These are phyloP conservation scores for Rutstroemia sp. DNA, from an alignment of 2,329 filamentous ascomycete genomes.

Conservation along the genomic window DNA sequence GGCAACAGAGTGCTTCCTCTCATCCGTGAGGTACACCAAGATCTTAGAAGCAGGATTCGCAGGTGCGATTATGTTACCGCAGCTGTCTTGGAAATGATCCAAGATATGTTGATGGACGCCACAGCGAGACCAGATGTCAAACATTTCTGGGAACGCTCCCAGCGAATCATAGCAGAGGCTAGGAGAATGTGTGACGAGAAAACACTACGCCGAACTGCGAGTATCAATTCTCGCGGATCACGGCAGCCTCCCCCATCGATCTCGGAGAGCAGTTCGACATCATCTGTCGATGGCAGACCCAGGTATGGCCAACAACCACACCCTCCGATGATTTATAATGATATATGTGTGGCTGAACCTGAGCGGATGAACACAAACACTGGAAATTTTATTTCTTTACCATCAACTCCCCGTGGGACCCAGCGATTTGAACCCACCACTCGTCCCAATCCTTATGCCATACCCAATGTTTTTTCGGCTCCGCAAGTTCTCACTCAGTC, in stretches of 20 bases:
- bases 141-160: background rate
- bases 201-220: background rate
- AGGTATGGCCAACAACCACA: background rate
- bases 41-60: slow-evolving; percentile 7
- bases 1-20: slow-evolving; percentile 20
- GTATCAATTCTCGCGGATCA: background rate
- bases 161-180: background rate
- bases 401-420: background rate
- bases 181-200: background rate
- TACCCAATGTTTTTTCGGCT: background rate
- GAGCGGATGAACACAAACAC: background rate
- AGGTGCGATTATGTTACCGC: slow-evolving; percentile 12
- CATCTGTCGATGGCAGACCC: background rate
- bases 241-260: background rate
- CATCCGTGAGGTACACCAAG: slow-evolving; percentile 20
- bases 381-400: background rate
- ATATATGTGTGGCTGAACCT: background rate
- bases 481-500: background rate
- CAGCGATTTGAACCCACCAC: background rate
- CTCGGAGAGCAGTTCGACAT: background rate
- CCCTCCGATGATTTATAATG: background rate
- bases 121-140: slow-evolving; percentile 6
- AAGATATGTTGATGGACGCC: slow-evolving; percentile 10
- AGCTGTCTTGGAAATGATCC: slow-evolving; percentile 10
- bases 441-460: background rate